Evolutionary conservation across 2,329 filamentous ascomycete genomes (phyloP).

Genomic region (Fusarium sublunatum): DNA sequence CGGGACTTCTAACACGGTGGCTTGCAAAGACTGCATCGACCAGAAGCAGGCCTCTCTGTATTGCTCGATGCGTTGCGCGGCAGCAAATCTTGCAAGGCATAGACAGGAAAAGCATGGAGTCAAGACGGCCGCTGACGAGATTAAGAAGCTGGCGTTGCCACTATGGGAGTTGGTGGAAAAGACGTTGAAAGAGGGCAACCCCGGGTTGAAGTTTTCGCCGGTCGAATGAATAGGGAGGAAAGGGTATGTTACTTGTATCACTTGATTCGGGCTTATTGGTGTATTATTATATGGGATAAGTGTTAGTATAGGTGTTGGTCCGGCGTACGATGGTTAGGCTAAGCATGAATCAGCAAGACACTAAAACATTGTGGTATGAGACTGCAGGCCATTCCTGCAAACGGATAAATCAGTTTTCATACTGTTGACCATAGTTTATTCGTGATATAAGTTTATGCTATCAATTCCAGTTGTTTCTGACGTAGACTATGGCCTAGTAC

Average conservation of each 20-base stretch:
- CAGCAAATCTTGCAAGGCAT: slow-evolving; percentile 55
- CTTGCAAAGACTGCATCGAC: slow-evolving; percentile 57
- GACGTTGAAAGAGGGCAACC: slow-evolving; percentile 48
- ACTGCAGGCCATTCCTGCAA: too few species aligned
- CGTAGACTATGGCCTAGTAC: background rate
- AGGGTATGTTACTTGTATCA: background rate
- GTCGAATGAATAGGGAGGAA: slow-evolving; percentile 19
- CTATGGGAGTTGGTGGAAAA: slow-evolving; percentile 45
- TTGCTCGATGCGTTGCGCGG: slow-evolving; percentile 58
- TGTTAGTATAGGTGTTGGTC: background rate
- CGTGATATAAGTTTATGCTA: background rate
- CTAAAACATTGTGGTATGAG: too few species aligned
- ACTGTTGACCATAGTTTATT: background rate
- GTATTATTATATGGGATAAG: background rate
- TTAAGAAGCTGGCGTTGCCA: slow-evolving; percentile 37
- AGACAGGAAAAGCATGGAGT: slow-evolving; percentile 50
- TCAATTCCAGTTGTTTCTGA: background rate
- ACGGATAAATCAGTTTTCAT: background rate
- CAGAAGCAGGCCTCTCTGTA: slow-evolving; percentile 52
- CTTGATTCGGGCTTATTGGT: background rate
- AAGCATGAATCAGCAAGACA: background rate
- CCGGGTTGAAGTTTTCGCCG: slow-evolving; percentile 48
- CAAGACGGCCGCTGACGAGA: slow-evolving; percentile 41
- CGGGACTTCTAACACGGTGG: slow-evolving; percentile 46
- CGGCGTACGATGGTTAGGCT: slow-evolving; percentile 3